Conservation (phyloP, 768 basidiomycete species). For the Scleroderma bovista region DNA sequence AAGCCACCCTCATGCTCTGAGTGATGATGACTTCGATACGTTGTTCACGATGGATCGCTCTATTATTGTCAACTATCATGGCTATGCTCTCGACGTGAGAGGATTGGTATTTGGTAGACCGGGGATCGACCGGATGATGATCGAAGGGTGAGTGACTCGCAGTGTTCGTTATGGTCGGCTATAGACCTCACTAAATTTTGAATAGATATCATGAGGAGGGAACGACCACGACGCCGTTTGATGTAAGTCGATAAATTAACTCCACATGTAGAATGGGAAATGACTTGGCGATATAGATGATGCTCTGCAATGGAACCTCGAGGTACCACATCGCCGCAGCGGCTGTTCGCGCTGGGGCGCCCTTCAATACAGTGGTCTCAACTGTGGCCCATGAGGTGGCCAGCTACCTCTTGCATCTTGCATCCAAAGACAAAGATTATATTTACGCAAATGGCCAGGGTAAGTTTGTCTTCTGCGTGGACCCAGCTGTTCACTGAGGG, state of each 20-base stretch:
- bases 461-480: conserved; percentile 12
- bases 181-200: background rate
- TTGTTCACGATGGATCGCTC: conserved; percentile 69
- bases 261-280: background rate
- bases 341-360: conserved; percentile 53
- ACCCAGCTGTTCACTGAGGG: background rate
- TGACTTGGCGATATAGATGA: conserved; percentile 46
- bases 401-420: conserved; percentile 54
- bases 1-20: conserved; percentile 71
- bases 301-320: conserved; percentile 65
- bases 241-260: conserved; percentile 39
- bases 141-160: conserved; percentile 39
- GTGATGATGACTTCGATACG: conserved; percentile 51
- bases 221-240: conserved; percentile 80
- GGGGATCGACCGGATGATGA: conserved; percentile 42
- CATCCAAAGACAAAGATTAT: conserved; percentile 56
- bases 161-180: background rate
- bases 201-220: conserved; percentile 61
- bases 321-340: conserved; percentile 60
- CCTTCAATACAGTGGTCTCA: conserved; percentile 47
- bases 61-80: conserved; percentile 81
- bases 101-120: conserved; percentile 59
- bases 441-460: conserved; percentile 56
- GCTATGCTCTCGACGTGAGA: conserved; percentile 68
- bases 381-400: conserved; percentile 53